These are phyloP conservation scores for Metschnikowia proteae DNA, from an alignment of 805 yeast species.

Conservation along the genomic window DNA sequence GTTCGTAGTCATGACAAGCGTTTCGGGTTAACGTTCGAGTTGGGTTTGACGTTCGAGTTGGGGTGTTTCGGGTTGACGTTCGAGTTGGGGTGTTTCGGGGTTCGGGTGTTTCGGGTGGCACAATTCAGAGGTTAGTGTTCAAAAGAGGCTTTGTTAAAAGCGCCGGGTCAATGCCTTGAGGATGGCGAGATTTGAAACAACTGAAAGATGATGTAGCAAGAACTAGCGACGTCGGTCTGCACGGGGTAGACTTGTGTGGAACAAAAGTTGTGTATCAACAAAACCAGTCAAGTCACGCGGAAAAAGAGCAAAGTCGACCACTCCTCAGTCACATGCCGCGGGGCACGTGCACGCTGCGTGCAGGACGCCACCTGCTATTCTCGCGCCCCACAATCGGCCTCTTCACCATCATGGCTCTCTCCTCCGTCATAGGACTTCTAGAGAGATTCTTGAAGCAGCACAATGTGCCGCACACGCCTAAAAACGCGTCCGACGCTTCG, in stretches of 20 bases:
- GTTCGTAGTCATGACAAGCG: slow-evolving; percentile 72
- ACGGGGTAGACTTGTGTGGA: background rate
- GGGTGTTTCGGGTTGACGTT: background rate
- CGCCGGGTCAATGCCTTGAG: background rate
- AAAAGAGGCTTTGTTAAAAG: background rate
- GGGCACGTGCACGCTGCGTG: background rate
- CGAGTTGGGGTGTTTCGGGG: background rate
- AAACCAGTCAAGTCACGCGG: slow-evolving; percentile 5
- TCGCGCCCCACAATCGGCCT: background rate
- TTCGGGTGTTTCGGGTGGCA: slow-evolving; percentile 2
- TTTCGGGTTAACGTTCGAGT: background rate
- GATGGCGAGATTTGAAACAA: background rate
- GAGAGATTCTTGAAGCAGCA: background rate
- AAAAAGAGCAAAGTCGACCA: slow-evolving; percentile 8
- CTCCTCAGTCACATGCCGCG: slow-evolving; percentile 1
- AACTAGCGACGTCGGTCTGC: slow-evolving; percentile 1
- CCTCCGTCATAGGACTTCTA: background rate
- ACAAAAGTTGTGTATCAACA: slow-evolving; percentile 3
- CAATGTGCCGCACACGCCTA: background rate
- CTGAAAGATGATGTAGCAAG: background rate
- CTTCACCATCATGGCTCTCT: background rate
- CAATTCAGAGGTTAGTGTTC: background rate
- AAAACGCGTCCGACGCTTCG: background rate
- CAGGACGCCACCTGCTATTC: slow-evolving; percentile 1
- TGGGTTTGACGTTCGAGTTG: background rate